Base-by-base conservation (phyloP, 2,329 filamentous ascomycete species). In the Neobulgaria alba region DNA sequence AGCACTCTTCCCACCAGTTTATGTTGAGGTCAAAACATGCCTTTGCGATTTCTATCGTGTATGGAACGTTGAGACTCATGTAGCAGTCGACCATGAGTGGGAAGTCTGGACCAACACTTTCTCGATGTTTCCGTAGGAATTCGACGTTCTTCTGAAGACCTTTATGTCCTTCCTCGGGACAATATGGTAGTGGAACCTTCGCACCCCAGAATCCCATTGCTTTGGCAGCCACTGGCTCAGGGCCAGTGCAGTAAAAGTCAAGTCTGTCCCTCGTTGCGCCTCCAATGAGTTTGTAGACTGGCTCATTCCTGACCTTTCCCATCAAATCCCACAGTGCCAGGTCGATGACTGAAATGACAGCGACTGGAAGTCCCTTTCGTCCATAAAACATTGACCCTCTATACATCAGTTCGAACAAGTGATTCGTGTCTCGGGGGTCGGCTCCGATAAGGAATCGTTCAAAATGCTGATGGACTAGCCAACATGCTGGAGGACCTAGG, bases 1-100 rank as follows among this genome's bases (percentile, higher is more conserved):
- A 68, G 50, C 87, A 93, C 68, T 95, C 89, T 67, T 95, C 89
- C 87, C 87, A 95, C 89, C 89, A 95, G 68, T 95, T 88, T 61
- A 95, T 89, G 63, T 90, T 75, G 51, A 95, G 74, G 52, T 88
- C 79, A 54, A 85, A 76, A 59, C 82, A 87, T 38, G 81, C 82
- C 65, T 89, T 85, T 46, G 85, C 89, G 17, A 95, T 72, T 63
- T 95, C 83, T 53, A 95, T 94, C 3, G 86, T 94, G 67, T 95
- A 95, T 1, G 85, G 69, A 18, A 95, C 89, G 56, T 89, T 95
- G 57, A 95, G 69, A 52, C 84, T 89, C 89, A 95, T 95, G 67
- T 94, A 95, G 71, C 89, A 95, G 67, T 95, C 89, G 4, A 95
- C 89, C 71, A 93, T 89, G 51, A 95, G 73, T 33, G 89, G 89